These are phyloP conservation scores for Daldinia eschscholtzii DNA, from an alignment of 2,329 filamentous ascomycete species.

Conservation along the genomic window DNA sequence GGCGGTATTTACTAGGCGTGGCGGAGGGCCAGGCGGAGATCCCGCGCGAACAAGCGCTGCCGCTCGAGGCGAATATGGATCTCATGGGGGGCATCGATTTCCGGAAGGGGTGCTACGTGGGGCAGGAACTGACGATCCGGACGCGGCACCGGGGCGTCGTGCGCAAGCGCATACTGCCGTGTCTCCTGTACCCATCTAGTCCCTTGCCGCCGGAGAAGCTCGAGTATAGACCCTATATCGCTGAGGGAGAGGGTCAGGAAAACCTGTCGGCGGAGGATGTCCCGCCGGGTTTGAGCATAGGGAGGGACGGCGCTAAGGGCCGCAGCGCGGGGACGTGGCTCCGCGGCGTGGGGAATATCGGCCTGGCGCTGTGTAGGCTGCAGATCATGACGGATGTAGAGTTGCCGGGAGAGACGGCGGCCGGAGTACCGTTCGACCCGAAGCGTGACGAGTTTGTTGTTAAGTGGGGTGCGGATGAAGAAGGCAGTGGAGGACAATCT, in stretches of 20 bases:
- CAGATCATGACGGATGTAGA: slow-evolving; percentile 89
- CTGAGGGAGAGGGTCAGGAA: not conserved
- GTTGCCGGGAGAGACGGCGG: slow-evolving; percentile 75
- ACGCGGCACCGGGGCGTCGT: slow-evolving; percentile 96
- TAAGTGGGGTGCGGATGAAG: slow-evolving; percentile 59
- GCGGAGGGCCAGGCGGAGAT: slow-evolving; percentile 89
- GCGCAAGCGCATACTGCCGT: slow-evolving; percentile 87
- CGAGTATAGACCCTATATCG: slow-evolving; percentile 57
- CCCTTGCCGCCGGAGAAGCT: slow-evolving; percentile 49
- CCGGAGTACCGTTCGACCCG: slow-evolving; percentile 70
- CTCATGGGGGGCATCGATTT: slow-evolving; percentile 89
- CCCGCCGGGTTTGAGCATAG: slow-evolving; percentile 63
- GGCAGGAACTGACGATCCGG: slow-evolving; percentile 95
- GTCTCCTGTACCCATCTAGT: slow-evolving; percentile 70
- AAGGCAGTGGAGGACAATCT: slow-evolving; percentile 53
- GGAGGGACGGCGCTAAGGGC: slow-evolving; percentile 66
- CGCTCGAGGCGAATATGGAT: slow-evolving; percentile 92
- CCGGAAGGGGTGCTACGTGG: slow-evolving; percentile 95
- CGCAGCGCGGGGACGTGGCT: slow-evolving; percentile 87
- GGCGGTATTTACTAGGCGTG: slow-evolving; percentile 83
- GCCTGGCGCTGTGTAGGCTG: slow-evolving; percentile 86
- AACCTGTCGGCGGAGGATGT: slow-evolving; percentile 53
- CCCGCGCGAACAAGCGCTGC: slow-evolving; percentile 75
- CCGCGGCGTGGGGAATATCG: slow-evolving; percentile 83
- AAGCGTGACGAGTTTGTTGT: slow-evolving; percentile 71